Evolutionary conservation across 2,329 filamentous ascomycete species (phyloP).

Genomic region (Purpureocillium lavendulum): DNA sequence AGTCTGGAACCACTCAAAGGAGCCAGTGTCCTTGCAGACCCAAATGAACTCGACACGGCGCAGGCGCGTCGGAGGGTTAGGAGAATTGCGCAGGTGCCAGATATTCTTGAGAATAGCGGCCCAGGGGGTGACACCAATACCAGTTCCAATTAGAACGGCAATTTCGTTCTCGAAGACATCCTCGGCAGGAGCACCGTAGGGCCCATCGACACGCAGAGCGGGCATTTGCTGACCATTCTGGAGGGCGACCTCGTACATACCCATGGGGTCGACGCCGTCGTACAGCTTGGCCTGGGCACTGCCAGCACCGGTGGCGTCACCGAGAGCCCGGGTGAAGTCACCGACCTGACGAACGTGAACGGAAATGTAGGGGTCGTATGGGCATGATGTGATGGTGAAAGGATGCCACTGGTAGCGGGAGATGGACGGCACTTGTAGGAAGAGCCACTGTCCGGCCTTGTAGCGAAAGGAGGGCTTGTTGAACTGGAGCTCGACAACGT

Average conservation of each 20-base stretch:
- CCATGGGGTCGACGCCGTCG: conserved; percentile 81
- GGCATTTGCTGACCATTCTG: conserved; percentile 94
- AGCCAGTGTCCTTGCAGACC: conserved; percentile 92
- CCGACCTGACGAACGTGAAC: conserved; percentile 94
- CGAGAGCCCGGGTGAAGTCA: conserved; percentile 91
- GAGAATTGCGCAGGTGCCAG: conserved; percentile 86
- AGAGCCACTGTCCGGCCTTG: conserved; percentile 97
- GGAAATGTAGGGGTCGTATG: conserved; percentile 89
- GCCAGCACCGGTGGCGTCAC: conserved; percentile 89
- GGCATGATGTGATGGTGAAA: conserved; percentile 97
- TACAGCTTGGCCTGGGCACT: conserved; percentile 81
- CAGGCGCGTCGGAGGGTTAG: conserved; percentile 81
- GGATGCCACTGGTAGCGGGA: conserved; percentile 94
- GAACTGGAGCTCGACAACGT: conserved; percentile 96
- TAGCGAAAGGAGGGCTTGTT: conserved; percentile 94
- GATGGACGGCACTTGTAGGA: conserved; percentile 85
- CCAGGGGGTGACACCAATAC: conserved; percentile 84
- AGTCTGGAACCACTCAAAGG: conserved; percentile 98
- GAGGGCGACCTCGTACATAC: conserved; percentile 96
- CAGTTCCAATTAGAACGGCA: conserved; percentile 75
- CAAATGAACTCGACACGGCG: conserved; percentile 98
- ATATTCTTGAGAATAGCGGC: conserved; percentile 91
- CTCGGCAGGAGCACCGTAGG: conserved; percentile 93
- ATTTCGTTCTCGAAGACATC: conserved; percentile 95
- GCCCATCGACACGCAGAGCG: conserved; percentile 79